Evolutionary conservation across 108 stramenopile genomes (phyloP), one percentile per base, ranked within the genome.

Genomic region (Aurantiochytrium sp.): DNA sequence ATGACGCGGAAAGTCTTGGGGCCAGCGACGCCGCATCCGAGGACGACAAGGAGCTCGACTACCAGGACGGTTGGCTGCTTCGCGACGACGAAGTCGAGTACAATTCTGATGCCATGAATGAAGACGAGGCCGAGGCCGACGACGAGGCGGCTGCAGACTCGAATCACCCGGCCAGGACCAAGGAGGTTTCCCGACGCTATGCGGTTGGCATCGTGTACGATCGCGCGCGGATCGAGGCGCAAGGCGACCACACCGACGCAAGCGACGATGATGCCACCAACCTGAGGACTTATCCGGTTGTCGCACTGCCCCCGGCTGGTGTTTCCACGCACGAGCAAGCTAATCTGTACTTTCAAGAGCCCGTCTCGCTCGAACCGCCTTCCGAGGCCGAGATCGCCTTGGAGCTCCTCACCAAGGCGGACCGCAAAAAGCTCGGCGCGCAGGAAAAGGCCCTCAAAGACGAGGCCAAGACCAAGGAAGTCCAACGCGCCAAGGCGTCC

Each of bases 61-160:
- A 81, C 73, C 73, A 81, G 30, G 73, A 81, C 30, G 73, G 73
- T 41, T 81, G 73, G 73, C 30, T 81, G 1, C 6, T 81, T 6
- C 42, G 45, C n/a, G 73, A 81, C 32, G 73, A 81, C 12, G 73
- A 48, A 27, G 45, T 81, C 30, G 73, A 48, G n/a, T 81, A 81
- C 4, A 24, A 12, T 12, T 48, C 42, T 1, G 73, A 48, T 21
- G 73, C 45, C 45, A 48, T 41, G 73, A 48, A 48, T 4, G 45
- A 81, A 12, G 73, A 81, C 19, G 73, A 81, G 12, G 21, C 12
- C 17, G 73, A 81, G n/a, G 73, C 50, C 1, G 42, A 41, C 15
- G 73, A 41, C 6, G 30, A 41, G 2, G 17, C 42, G 1, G 73
- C 10, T 24, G 12, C 73, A 1, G 10, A 81, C 45, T 6, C n/a